Conservation (phyloP, 1,284 basidiomycete genomes). For the Leccinum angustisporum region DNA sequence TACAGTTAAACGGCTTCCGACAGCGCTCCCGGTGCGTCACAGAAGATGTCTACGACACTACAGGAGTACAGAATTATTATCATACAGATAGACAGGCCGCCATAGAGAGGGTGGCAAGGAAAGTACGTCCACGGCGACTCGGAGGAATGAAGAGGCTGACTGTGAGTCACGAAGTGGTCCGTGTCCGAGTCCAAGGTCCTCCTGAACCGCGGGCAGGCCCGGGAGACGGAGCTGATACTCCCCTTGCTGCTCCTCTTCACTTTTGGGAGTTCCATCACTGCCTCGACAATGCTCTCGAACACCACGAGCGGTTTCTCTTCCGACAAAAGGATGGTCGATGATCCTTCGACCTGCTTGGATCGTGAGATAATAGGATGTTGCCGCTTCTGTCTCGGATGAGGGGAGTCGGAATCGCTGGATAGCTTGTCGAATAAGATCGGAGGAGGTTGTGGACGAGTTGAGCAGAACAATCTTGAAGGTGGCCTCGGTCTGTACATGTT, state of each 20-base stretch:
- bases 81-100: too few species aligned
- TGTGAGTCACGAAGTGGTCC: too few species aligned
- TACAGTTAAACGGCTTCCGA: too few species aligned
- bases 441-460: constrained; percentile 80
- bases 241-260: constrained; percentile 92
- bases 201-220: constrained; percentile 22
- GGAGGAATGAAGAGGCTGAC: too few species aligned
- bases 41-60: too few species aligned
- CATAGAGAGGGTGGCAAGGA: too few species aligned
- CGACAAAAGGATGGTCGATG: constrained; percentile 69
- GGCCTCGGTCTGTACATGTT: constrained; percentile 84
- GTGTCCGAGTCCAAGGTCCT: too few species aligned
- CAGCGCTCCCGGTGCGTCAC: too few species aligned
- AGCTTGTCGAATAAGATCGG: constrained; percentile 87
- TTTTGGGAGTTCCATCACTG: constrained; percentile 76
- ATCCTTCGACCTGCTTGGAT: constrained; percentile 87
- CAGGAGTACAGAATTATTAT: too few species aligned
- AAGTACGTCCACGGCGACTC: too few species aligned
- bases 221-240: constrained; percentile 85
- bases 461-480: constrained; percentile 98
- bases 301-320: constrained; percentile 82
- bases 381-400: constrained; percentile 53
- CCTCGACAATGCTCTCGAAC: constrained; percentile 84
- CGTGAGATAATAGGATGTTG: constrained; percentile 80
- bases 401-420: constrained; percentile 90